Evolutionary conservation across 768 basidiomycete genomes (phyloP), one percentile per base, ranked within the genome.

Genomic region (Coprinopsis marcescibilis): DNA sequence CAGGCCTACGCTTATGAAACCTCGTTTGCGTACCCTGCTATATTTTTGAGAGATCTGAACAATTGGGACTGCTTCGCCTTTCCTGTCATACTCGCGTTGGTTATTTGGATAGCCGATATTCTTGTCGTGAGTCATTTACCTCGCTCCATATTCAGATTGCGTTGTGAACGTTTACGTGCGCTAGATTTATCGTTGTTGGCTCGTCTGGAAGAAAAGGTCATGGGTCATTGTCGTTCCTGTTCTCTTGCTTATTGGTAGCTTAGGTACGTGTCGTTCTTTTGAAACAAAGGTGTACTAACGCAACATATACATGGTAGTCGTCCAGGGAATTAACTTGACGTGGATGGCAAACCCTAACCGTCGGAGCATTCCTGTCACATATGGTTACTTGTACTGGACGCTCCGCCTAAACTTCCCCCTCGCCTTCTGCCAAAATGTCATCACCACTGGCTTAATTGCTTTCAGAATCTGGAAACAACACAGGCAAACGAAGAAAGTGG

Each of bases 171-270:
- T 7, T 42, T 34, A 30, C 19, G 14, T 26, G 32, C 15, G 25
- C 38, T 40, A 62, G 63, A 62, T 62, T 32, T 64, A 61, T 44
- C 58, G 61, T 17, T 63, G 61, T 42, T 65, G 57, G 36, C 50
- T 60, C 29, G 55, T 65, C 17, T 65, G 63, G 63, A 47, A 57
- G 29, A 46, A 49, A 25, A 54, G 50, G 19, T 52, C 37, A 8
- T 45, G 17, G 37, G 48, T 63, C 12, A 57, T 65, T 27, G 15
- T 52, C 4, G 17, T 61, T 23, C 61, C 63, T 19, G 17, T 54
- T n/a, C 29, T 58, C n/a, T 51, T 65, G 3, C 44, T 62, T 5
- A 34, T 44, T 20, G 36, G 12, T 51, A 39, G 54, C 45, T 19
- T 55, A 50, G 29, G 50, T 62, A 32, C 51, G 63, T 60, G 35